These are phyloP conservation scores for Eremothecium cymbalariae DNA, from an alignment of 1,139 yeast species.

Conservation along the genomic window DNA sequence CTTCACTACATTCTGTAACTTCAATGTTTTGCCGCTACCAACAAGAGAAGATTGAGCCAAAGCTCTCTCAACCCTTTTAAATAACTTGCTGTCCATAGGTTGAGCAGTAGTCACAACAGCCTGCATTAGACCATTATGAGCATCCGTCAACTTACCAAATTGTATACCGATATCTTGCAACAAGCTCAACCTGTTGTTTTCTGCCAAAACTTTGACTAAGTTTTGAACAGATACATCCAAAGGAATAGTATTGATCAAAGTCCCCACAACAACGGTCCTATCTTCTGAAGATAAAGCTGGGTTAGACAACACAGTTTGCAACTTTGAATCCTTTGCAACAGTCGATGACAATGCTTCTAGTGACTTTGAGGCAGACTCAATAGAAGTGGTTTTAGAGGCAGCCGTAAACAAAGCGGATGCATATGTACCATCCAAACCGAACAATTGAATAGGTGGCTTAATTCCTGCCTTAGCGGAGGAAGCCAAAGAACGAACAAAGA, in stretches of 20 bases:
- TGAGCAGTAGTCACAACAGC: constrained; percentile 87
- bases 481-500: constrained; percentile 64
- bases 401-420: constrained; percentile 94
- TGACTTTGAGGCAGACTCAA: constrained; percentile 64
- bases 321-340: constrained; percentile 55
- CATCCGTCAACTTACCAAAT: constrained; percentile 74
- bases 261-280: constrained; percentile 61
- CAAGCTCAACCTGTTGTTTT: constrained; percentile 83
- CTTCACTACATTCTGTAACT: constrained; percentile 72
- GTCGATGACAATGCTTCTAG: constrained; percentile 51
- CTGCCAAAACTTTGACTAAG: constrained; percentile 79
- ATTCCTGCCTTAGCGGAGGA: constrained; percentile 40
- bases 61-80: constrained; percentile 73
- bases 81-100: constrained; percentile 73
- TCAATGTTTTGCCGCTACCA: constrained; percentile 78
- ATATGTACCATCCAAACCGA: constrained; percentile 93
- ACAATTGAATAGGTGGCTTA: constrained; percentile 88
- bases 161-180: constrained; percentile 60
- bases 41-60: constrained; percentile 72
- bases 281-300: constrained; percentile 78
- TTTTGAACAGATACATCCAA: constrained; percentile 72
- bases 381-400: constrained; percentile 71
- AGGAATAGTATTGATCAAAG: constrained; percentile 44
- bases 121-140: constrained; percentile 85
- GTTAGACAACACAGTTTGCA: constrained; percentile 56